Base-by-base conservation (phyloP, 2,329 filamentous ascomycete genomes). In the Colletotrichum sp. region DNA sequence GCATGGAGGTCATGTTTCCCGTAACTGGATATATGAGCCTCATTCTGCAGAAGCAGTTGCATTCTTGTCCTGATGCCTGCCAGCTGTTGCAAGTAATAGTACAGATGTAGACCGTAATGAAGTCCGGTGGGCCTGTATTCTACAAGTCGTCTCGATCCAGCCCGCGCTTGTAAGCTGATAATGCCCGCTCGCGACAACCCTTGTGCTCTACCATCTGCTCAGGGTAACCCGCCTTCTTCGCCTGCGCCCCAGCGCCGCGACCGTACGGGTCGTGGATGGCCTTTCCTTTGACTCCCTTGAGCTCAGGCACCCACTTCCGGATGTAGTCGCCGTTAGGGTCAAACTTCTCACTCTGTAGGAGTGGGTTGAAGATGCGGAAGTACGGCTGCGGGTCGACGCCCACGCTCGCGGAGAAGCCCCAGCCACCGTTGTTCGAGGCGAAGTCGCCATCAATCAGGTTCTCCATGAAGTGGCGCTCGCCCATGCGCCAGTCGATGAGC, bases 361-460 rank as follows among this genome's bases (percentile, higher is more conserved):
- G 82, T 1, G 96, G 96, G 80, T 98, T 98, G 85, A 98, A 98
- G 67, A 98, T 94, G 8, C 95, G 90, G 78, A 98, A 98, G 82
- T 98, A 98, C 0, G 96, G 95, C 84, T 98, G 94, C 2, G 95
- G 94, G 83, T 98, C 95, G 8, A 96, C 94, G 2, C 95, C 94
- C 0, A 93, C 93, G 21, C 89, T 91, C 6, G 93, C 92, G 28
- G 88, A 84, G 77, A 87, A 87, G 1, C 86, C 91, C 89, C 90
- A 92, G 5, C 90, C 90, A 32, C 90, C 89, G 77, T 94, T 95
- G 82, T 96, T 96, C 74, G 91, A 93, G 0, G 94, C 93, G 81
- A 96, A 95, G 81, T 96, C 94, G 18, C 94, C 94, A 80, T 96
- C 94, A 72, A 96, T 90, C 9, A 96, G 87, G 78, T 94, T 88